phyloP scores from a whole-genome alignment of 768 basidiomycete genomes.

The Agaricus subrufescens region DNA sequence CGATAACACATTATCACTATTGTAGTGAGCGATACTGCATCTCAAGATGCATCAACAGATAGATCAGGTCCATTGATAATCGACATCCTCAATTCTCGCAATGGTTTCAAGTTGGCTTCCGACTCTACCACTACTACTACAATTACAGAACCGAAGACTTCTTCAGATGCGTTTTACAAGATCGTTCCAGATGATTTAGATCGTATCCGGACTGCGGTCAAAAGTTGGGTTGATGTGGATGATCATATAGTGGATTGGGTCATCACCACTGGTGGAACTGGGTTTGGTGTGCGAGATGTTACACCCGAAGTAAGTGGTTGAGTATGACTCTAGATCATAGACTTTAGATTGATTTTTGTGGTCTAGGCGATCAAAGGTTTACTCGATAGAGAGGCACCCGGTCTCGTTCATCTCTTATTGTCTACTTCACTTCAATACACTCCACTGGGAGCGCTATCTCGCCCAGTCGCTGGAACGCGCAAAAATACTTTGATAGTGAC shows the following conservation, averaged over 20 bases:
- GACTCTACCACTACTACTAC: neutral
- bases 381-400: constrained; percentile 64
- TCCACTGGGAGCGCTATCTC: constrained; percentile 74
- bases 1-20: too few species aligned
- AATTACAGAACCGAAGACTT: neutral
- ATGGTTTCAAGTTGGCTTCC: constrained; percentile 11
- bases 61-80: constrained; percentile 63
- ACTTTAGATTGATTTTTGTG: neutral
- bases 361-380: constrained; percentile 54
- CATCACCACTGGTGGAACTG: constrained; percentile 84
- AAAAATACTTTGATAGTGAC: constrained; percentile 67
- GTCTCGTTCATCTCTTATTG: constrained; percentile 72
- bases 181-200: constrained; percentile 67
- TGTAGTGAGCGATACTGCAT: constrained; percentile 71
- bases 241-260: constrained; percentile 60
- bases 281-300: constrained; percentile 73
- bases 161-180: constrained; percentile 21
- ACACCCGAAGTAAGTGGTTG: constrained; percentile 69
- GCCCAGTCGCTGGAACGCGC: constrained; percentile 77
- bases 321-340: neutral
- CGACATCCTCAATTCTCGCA: constrained; percentile 35
- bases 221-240: constrained; percentile 32
- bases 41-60: constrained; percentile 43
- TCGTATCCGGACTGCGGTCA: constrained; percentile 45
- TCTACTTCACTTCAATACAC: constrained; percentile 68